Conservation (phyloP, 2,329 filamentous ascomycete genomes). For the Delphinella strobiligena region DNA sequence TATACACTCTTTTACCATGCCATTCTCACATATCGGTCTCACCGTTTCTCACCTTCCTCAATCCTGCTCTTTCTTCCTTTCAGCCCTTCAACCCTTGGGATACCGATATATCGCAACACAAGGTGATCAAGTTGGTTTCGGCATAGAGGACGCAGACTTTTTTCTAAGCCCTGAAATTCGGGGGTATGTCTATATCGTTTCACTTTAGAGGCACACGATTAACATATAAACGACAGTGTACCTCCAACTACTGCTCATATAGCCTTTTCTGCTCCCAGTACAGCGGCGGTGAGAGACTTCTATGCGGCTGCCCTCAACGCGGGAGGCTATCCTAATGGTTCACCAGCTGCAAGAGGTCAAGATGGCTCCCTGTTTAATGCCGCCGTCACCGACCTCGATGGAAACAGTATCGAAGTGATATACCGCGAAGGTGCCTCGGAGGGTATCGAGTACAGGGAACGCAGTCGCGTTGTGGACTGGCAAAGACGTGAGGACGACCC, state of each 20-base stretch:
- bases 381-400: constrained; percentile 63
- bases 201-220: neutral
- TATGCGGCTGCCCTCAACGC: constrained; percentile 58
- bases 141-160: constrained; percentile 49
- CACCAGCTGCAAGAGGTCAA: constrained; percentile 41
- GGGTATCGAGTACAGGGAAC: constrained; percentile 24
- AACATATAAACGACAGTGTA: constrained; percentile 17
- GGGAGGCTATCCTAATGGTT: constrained; percentile 46
- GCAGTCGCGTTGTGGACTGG: constrained; percentile 35
- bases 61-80: constrained; percentile 73
- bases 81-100: constrained; percentile 65
- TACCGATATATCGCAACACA: constrained; percentile 57
- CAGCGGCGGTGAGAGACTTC: constrained; percentile 57
- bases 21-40: constrained; percentile 49
- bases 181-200: neutral
- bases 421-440: constrained; percentile 37
- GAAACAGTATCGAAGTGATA: constrained; percentile 72
- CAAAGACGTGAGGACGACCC: constrained; percentile 14
- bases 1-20: constrained; percentile 32
- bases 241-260: constrained; percentile 47
- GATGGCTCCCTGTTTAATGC: constrained; percentile 49
- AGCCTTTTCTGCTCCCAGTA: constrained; percentile 56
- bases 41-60: constrained; percentile 67
- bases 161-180: constrained; percentile 46
- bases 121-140: constrained; percentile 50